Base-by-base conservation (phyloP, 495 filamentous ascomycete genomes). In the Pyrenula massariospora region DNA sequence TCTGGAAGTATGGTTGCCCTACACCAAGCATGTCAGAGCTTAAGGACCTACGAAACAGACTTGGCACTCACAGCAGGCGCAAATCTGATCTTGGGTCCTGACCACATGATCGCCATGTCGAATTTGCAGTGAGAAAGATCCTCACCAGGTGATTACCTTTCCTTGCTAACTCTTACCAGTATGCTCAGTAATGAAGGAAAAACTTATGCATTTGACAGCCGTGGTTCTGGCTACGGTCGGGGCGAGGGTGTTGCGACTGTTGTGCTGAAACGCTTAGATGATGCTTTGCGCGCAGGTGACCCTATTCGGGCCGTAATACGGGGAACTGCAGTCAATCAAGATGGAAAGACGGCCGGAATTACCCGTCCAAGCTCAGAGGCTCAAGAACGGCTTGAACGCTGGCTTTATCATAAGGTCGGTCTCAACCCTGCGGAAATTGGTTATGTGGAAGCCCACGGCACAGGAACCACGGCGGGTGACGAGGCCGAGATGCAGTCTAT, bases 381-480 rank as follows among this genome's bases (percentile, higher is more conserved):
- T 10, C 72, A 75, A 0, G 65, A 67, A 52, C 54, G 52, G 0
- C 55, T 76, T 2, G 73, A 75, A 19, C 59, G 63, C 1, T 24
- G 60, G 0, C 65, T 68, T 0, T 77, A 77, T 36, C 23, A 11
- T 2, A 53, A 53, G 20, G 70, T 68, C 11, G 71, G 73, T 2
- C 62, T 75, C 0, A 68, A 74, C 53, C 58, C 62, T 15, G 57
- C 58, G 1, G 56, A 65, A 0, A 22, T 55, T 3, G 57, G 56
- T 2, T 67, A 62, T 49, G 57, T 73, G 1, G 67, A 73, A 53
- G 57, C 61, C 1, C 57, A 73, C 68, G 57, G 80, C n/a, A 86
- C 81, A 0, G 84, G 82, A 2, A 87, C 84, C 1, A 66, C 62
- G 2, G 69, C 72, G 1, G 83, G 83, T 2, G 85, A 87, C 59